Base-by-base conservation (phyloP, 805 yeast genomes). In the Wickerhamomyces hampshirensis region DNA sequence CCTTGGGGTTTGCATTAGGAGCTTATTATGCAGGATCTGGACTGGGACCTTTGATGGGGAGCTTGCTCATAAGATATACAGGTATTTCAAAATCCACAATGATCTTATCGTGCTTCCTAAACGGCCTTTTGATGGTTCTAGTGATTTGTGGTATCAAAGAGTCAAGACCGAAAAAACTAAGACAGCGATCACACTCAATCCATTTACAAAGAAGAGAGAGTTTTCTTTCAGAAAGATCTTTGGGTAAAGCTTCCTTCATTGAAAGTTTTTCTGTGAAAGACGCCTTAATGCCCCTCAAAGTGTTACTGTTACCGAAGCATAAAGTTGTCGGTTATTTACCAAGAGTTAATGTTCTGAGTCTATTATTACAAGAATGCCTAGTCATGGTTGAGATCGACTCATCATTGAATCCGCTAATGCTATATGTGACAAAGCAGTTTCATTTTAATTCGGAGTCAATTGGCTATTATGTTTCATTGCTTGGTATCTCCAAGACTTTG, bases 1-100 rank as follows among this genome's bases (percentile, higher is more conserved):
- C 71, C 15, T 62, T 84, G 46, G 85, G 89, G 10, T 60, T 75
- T 18, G 61, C 73, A 18, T 64, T 72, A 52, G 84, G 89, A 9
- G 58, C 73, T 13, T 58, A 81, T 33, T 80, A 73, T 48, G 63
- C 70, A 4, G 84, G 88, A 0, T 50, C 77, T 45, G 80, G 81
- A 1, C 11, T 71, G 7, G 93, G 91, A 2, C 93, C 94, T 0
- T 42, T 79, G 26, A 34, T 71, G 1, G 79, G 85, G 3, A 73
- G 79, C 23, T 23, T 62, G 1, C 30, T 65, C 1, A 48, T 66
- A 3, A 56, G 56, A 19, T 5, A 37, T 0, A 36, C 59, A 44
- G 44, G 57, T 38, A 33, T 62, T 3, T 50, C 56, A 27, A 38
- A 56, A 11, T 26, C 46, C 2, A 57, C 74, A 0, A 37, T 70